These are phyloP conservation scores for Fraxinus baroniana DNA, from an alignment of 305 asterid genomes.

Conservation along the genomic window DNA sequence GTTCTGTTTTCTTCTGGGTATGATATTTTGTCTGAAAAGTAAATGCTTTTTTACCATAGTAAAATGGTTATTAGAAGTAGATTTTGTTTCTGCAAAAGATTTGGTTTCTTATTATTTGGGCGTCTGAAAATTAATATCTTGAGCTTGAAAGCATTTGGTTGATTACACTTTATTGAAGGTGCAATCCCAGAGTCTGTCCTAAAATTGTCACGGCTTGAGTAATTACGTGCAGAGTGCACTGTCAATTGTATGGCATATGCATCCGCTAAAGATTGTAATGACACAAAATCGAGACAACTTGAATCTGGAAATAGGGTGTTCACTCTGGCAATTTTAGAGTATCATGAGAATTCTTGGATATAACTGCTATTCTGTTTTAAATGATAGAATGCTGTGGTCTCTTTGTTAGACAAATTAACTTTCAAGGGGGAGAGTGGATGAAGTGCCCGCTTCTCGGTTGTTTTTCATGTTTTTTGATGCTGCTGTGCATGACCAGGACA, in stretches of 20 bases:
- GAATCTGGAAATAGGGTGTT: background rate
- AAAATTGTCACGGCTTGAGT: background rate
- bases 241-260: background rate
- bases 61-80: background rate
- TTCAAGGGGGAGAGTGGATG: background rate
- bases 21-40: slow-evolving; percentile 5
- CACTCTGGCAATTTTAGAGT: background rate
- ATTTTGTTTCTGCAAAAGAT: background rate
- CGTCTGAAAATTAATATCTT: background rate
- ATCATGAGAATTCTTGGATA: background rate
- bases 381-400: too few species aligned
- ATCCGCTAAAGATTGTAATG: background rate
- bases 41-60: background rate
- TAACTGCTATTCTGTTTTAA: background rate
- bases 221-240: background rate
- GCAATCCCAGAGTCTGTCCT: background rate
- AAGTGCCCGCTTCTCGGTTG: background rate
- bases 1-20: slow-evolving; percentile 8
- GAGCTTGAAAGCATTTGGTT: background rate
- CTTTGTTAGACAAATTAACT: background rate
- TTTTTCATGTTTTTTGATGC: background rate
- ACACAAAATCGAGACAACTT: background rate
- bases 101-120: slow-evolving; percentile 1
- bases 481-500: background rate
- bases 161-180: background rate